A percentile compares a stretch with the other conserved stretches of the same genome.
phyloP scores from a whole-genome alignment of 768 basidiomycete species.

The Lentinus brumalis region DNA sequence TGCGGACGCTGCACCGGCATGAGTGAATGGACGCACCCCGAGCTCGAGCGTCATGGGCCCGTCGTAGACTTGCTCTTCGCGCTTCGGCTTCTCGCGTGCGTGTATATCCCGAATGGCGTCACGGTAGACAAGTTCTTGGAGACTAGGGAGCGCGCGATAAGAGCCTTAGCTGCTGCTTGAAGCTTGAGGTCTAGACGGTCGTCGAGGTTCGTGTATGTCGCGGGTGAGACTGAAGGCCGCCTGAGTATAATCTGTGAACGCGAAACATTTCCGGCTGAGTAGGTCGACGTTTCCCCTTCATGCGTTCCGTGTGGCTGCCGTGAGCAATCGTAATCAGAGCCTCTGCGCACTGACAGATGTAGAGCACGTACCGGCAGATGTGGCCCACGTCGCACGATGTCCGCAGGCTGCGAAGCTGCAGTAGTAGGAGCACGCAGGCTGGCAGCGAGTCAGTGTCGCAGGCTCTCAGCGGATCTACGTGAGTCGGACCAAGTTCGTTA shows the following conservation, averaged over 20 bases:
- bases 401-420: too few relatives aligned
- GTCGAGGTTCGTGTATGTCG: not conserved
- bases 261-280: too few relatives aligned
- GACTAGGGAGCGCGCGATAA: not conserved
- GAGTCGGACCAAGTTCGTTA: too few relatives aligned
- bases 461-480: too few relatives aligned
- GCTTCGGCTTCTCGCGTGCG: not conserved
- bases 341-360: too few relatives aligned
- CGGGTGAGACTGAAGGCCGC: not conserved
- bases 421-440: too few relatives aligned
- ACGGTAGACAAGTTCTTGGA: not conserved
- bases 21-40: not conserved
- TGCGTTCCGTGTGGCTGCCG: too few relatives aligned
- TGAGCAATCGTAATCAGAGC: too few relatives aligned
- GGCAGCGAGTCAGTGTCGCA: too few relatives aligned
- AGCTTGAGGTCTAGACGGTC: not conserved
- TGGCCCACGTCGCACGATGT: too few relatives aligned
- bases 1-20: not conserved
- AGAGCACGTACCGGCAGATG: too few relatives aligned
- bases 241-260: not conserved
- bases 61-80: not conserved
- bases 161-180: not conserved
- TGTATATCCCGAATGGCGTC: not conserved
- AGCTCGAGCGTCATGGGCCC: slow-evolving; percentile 4
- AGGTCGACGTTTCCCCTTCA: too few relatives aligned